Evolutionary conservation across 495 filamentous ascomycete genomes (phyloP).

Genomic region (Penicillium egyptiacum): DNA sequence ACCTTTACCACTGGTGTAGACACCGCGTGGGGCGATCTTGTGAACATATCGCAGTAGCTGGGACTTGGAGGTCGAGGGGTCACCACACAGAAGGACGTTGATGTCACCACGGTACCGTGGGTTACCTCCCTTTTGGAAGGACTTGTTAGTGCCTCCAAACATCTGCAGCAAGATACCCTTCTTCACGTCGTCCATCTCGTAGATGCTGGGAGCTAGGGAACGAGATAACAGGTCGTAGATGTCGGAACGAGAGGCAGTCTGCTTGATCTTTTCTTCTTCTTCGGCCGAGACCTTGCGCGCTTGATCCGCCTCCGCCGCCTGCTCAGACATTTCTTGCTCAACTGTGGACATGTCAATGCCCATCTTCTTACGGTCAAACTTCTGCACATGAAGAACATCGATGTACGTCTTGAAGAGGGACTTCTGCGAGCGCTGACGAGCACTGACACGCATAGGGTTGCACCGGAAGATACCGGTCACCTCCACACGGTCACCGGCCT

Average conservation of each 20-base stretch:
- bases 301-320: conserved; percentile 74
- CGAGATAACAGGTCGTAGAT: conserved; percentile 92
- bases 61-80: conserved; percentile 94
- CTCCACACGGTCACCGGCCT: conserved; percentile 93
- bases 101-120: conserved; percentile 96
- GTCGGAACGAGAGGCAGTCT: conserved; percentile 76
- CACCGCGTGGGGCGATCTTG: conserved; percentile 94
- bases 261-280: conserved; percentile 86
- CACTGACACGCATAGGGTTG: conserved; percentile 92
- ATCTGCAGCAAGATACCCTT: conserved; percentile 95
- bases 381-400: conserved; percentile 93
- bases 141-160: conserved; percentile 98
- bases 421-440: conserved; percentile 88
- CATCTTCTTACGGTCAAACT: conserved; percentile 90
- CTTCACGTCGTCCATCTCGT: conserved; percentile 98
- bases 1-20: conserved; percentile 96
- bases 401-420: conserved; percentile 97
- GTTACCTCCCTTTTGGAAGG: conserved; percentile 93
- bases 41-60: conserved; percentile 93
- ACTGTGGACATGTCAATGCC: conserved; percentile 88
- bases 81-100: conserved; percentile 93
- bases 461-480: conserved; percentile 96
- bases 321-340: conserved; percentile 78
- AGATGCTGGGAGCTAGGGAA: conserved; percentile 90
- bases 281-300: conserved; percentile 82